Conservation (phyloP, 495 filamentous ascomycete genomes). For the Chaetomium fimeti region DNA sequence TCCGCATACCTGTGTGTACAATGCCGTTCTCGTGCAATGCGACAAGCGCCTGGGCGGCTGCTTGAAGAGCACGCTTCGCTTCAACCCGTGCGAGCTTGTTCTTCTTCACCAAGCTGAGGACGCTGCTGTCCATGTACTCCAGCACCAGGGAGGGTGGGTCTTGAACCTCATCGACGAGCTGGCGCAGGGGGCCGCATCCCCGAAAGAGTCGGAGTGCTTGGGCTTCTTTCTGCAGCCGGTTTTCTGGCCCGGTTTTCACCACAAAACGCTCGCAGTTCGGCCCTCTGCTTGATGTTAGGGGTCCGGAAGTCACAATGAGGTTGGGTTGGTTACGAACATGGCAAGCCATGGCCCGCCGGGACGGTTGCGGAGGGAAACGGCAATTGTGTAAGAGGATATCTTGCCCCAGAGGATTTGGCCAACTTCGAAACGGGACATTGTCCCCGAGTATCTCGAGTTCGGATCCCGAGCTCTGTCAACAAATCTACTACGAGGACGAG, state of each 20-base stretch:
- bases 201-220: background rate
- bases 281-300: background rate
- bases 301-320: background rate
- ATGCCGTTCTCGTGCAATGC: too few species aligned
- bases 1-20: too few species aligned
- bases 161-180: background rate
- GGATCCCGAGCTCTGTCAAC: too few species aligned
- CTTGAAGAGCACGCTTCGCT: too few species aligned
- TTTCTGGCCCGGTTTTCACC: background rate
- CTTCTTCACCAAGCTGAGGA: too few species aligned
- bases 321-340: background rate
- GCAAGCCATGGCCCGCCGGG: background rate
- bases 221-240: background rate
- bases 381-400: background rate
- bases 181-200: too few species aligned
- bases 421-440: background rate
- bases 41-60: too few species aligned
- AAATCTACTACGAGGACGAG: too few species aligned
- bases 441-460: background rate
- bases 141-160: too few species aligned
- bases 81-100: too few species aligned
- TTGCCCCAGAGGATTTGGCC: background rate
- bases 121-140: too few species aligned
- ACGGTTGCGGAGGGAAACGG: background rate
- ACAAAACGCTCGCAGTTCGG: background rate